Evolutionary conservation across 2,329 filamentous ascomycete genomes (phyloP).

Genomic region (Didymellaceae sp.): DNA sequence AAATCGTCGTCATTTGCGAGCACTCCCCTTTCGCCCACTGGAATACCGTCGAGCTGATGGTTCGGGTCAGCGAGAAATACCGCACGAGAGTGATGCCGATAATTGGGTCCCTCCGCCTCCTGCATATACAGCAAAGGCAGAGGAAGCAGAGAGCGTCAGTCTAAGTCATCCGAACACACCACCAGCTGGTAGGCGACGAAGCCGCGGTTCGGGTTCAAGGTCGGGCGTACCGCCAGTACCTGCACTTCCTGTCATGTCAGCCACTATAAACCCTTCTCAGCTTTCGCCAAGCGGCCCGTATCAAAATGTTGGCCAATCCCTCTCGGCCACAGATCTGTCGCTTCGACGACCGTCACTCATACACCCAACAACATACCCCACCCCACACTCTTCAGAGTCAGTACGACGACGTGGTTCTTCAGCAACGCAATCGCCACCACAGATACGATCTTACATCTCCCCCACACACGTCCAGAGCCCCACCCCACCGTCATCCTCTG

Average conservation of each 20-base stretch:
- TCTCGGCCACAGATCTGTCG: slow-evolving; percentile 37
- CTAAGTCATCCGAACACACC: slow-evolving; percentile 44
- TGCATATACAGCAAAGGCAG: slow-evolving; percentile 72
- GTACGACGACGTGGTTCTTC: slow-evolving; percentile 34
- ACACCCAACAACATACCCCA: slow-evolving; percentile 45
- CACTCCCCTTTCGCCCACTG: slow-evolving; percentile 60
- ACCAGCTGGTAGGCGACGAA: slow-evolving; percentile 22
- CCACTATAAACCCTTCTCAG: slow-evolving; percentile 29
- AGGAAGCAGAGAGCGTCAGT: slow-evolving; percentile 47
- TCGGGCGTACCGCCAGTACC: slow-evolving; percentile 10
- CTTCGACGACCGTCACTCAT: slow-evolving; percentile 38
- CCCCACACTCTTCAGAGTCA: slow-evolving; percentile 29
- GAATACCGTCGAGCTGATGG: slow-evolving; percentile 74
- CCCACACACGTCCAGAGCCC: slow-evolving; percentile 3
- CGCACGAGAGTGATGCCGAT: slow-evolving; percentile 86
- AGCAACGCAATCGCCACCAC: slow-evolving; percentile 23
- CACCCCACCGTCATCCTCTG: slow-evolving; percentile 4
- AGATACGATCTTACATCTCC: neutral
- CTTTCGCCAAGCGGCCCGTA: slow-evolving; percentile 27
- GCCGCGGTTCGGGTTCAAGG: slow-evolving; percentile 13
- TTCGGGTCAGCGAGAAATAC: slow-evolving; percentile 66
- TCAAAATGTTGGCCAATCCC: slow-evolving; percentile 26
- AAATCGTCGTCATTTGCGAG: slow-evolving; percentile 70
- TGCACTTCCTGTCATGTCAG: slow-evolving; percentile 33
- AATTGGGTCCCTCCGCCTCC: slow-evolving; percentile 88